Conservation (phyloP, 176 grass and related monocot genomes). For the Paspalum vaginatum region DNA sequence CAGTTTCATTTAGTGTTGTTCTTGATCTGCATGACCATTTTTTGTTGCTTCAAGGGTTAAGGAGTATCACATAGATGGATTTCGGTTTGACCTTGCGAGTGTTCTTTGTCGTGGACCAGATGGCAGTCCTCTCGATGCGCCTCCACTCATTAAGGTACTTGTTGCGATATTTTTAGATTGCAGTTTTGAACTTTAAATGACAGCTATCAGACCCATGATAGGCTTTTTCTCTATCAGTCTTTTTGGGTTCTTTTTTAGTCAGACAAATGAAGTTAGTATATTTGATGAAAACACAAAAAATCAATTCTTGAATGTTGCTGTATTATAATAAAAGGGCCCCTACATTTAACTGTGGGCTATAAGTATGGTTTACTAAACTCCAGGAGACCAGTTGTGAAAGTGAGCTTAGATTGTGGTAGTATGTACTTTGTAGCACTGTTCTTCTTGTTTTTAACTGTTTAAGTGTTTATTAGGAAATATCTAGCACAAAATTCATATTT, state of each 20-base stretch:
- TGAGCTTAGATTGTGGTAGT: slow-evolving; percentile 1
- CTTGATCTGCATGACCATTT: slow-evolving; percentile 19
- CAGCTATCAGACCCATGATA: not conserved
- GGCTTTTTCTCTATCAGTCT: not conserved
- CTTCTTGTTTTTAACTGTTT: slow-evolving; percentile 17
- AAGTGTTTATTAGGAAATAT: not conserved
- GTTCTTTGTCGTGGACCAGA: slow-evolving; percentile 91
- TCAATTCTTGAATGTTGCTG: slow-evolving; percentile 1
- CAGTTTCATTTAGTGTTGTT: slow-evolving; percentile 4
- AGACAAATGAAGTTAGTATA: slow-evolving; percentile 1
- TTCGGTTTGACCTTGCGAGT: slow-evolving; percentile 97
- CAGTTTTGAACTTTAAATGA: slow-evolving; percentile 13
- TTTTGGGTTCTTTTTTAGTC: slow-evolving; percentile 13
- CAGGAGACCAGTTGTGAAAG: not conserved
- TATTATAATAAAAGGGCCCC: not conserved
- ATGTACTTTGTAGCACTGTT: slow-evolving; percentile 17
- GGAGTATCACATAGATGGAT: slow-evolving; percentile 98
- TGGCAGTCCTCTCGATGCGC: slow-evolving; percentile 82
- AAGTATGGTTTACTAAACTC: slow-evolving; percentile 14
- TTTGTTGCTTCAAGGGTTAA: slow-evolving; percentile 65
- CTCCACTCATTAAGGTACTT: slow-evolving; percentile 88
- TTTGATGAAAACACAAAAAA: not conserved
- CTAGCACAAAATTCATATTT: slow-evolving; percentile 17
- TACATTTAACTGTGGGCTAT: not conserved
- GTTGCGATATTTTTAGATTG: slow-evolving; percentile 2